Evolutionary conservation across 228 moss, liverwort and hornwort genomes (phyloP).

Genomic region (Sphagnum magellanicum): DNA sequence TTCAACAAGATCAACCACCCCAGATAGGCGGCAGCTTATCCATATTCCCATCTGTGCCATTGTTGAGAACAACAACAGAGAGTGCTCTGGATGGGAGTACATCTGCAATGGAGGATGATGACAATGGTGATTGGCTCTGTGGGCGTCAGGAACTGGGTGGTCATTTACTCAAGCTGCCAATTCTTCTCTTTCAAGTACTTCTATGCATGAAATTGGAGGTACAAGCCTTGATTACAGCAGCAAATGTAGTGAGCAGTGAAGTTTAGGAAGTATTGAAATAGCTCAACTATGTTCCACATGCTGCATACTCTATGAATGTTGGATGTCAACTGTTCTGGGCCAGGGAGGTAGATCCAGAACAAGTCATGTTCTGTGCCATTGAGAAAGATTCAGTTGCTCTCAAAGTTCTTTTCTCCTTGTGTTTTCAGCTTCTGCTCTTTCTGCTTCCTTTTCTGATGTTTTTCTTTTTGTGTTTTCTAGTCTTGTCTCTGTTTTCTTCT

Average conservation of each 20-base stretch:
- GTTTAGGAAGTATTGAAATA: no score
- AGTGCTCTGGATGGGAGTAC: conserved; percentile 63
- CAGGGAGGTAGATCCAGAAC: no score
- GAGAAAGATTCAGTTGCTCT: no score
- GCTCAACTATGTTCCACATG: no score
- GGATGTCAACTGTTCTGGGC: no score
- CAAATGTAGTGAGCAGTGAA: background rate
- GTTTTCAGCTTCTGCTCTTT: no score
- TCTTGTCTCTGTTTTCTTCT: no score
- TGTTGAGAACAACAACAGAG: conserved; percentile 67
- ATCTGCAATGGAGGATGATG: conserved; percentile 69
- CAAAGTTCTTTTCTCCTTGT: no score
- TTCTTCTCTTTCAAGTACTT: conserved; percentile 85
- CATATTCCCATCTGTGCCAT: conserved; percentile 47
- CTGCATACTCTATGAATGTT: no score
- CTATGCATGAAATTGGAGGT: conserved; percentile 99
- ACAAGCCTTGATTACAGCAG: conserved; percentile 2
- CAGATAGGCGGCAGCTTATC: conserved; percentile 53
- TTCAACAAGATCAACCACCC: conserved; percentile 58
- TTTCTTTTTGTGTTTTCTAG: no score
- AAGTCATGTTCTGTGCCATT: no score
- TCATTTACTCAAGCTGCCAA: conserved; percentile 82
- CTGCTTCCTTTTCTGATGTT: no score
- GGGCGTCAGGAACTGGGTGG: conserved; percentile 93
- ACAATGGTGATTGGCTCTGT: conserved; percentile 73